These are phyloP conservation scores for Aspergillus melleus DNA, from an alignment of 2,329 filamentous ascomycete genomes.

Conservation along the genomic window DNA sequence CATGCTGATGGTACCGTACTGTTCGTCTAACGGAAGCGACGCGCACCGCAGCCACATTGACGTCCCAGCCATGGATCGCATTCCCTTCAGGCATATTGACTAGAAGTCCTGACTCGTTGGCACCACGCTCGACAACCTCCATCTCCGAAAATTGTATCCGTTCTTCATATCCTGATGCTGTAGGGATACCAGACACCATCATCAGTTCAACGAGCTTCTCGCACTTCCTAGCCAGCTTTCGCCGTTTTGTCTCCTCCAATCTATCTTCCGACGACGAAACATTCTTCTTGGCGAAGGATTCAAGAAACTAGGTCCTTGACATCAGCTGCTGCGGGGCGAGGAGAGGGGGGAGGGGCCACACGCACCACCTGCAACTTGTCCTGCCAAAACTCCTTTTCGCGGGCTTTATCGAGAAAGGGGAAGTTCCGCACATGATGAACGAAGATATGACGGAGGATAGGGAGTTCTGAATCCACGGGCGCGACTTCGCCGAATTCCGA, in stretches of 20 bases:
- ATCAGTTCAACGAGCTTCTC: constrained; percentile 96
- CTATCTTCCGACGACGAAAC: constrained; percentile 97
- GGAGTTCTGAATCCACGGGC: constrained; percentile 89
- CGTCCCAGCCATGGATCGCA: constrained; percentile 92
- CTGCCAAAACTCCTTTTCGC: constrained; percentile 99
- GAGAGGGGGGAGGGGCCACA: constrained; percentile 28
- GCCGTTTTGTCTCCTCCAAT: constrained; percentile 90
- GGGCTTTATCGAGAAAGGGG: constrained; percentile 92
- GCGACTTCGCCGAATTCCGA: constrained; percentile 91
- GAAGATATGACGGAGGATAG: constrained; percentile 93
- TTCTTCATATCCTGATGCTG: constrained; percentile 95
- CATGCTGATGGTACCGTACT: constrained; percentile 86
- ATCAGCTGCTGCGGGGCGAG: constrained; percentile 5
- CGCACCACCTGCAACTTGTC: constrained; percentile 90
- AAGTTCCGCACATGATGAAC: constrained; percentile 98
- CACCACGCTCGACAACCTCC: constrained; percentile 90
- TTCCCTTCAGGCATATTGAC: constrained; percentile 88
- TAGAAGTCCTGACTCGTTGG: constrained; percentile 85
- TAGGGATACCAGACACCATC: constrained; percentile 98
- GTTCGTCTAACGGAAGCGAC: constrained; percentile 80
- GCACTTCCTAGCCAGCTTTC: constrained; percentile 87
- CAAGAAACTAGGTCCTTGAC: constrained; percentile 68
- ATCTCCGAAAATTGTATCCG: constrained; percentile 95
- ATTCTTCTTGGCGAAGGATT: constrained; percentile 95
- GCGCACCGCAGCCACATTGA: constrained; percentile 89